phyloP scores from a whole-genome alignment of 768 basidiomycete genomes.

The Coprinopsis cinerea region DNA sequence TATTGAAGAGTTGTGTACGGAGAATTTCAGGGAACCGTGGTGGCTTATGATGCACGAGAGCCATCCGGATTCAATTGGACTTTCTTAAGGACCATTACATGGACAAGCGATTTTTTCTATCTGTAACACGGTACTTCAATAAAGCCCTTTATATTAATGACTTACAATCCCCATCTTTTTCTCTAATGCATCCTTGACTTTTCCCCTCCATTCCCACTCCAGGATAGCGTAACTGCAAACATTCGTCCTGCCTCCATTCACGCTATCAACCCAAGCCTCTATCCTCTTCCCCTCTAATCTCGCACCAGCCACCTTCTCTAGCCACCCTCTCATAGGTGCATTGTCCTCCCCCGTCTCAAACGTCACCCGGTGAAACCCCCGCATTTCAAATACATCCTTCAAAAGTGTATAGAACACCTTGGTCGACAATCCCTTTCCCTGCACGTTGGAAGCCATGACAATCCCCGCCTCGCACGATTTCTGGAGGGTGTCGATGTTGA shows the following conservation, averaged over 20 bases:
- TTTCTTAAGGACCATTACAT: too few species aligned
- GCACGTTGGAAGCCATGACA: slow-evolving; percentile 29
- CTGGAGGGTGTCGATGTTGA: slow-evolving; percentile 29
- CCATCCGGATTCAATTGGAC: background rate
- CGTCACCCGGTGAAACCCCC: slow-evolving; percentile 32
- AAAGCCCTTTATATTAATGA: background rate
- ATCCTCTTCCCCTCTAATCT: slow-evolving; percentile 32
- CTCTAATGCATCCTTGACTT: slow-evolving; percentile 28
- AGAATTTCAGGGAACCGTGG: slow-evolving; percentile 1
- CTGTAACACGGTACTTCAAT: background rate
- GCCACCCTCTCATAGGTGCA: slow-evolving; percentile 37
- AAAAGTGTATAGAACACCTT: slow-evolving; percentile 36
- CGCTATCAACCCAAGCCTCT: slow-evolving; percentile 34
- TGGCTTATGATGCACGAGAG: slow-evolving; percentile 7
- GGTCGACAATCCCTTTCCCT: slow-evolving; percentile 34
- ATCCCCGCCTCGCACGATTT: slow-evolving; percentile 37
- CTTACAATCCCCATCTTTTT: slow-evolving; percentile 22
- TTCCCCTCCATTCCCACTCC: slow-evolving; percentile 35
- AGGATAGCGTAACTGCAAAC: slow-evolving; percentile 37
- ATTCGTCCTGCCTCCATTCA: slow-evolving; percentile 31
- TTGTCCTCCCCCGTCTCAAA: slow-evolving; percentile 38
- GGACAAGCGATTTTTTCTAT: background rate
- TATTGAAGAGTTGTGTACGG: slow-evolving; percentile 1
- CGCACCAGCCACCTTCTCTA: slow-evolving; percentile 35
- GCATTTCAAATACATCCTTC: slow-evolving; percentile 34